Percentiles rank a stretch among this genome's conserved stretches.
Evolutionary conservation across 106 monocot species (phyloP).

Genomic region (Dioscorea alata): DNA sequence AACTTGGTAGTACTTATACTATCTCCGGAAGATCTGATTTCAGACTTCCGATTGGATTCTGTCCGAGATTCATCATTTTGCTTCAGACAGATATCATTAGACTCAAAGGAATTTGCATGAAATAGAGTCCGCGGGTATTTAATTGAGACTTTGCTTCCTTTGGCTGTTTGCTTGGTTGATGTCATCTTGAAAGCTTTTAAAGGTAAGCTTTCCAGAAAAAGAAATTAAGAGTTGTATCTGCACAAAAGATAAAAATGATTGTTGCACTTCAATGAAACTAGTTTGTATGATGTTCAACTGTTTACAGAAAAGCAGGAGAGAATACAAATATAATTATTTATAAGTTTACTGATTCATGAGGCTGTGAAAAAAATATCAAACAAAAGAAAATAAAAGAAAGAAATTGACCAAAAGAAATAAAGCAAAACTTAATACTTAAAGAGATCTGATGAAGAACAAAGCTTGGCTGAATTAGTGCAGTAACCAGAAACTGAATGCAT

Average conservation of each 20-base stretch:
- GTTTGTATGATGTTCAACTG: too few relatives aligned
- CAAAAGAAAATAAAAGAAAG: too few relatives aligned
- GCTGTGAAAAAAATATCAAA: too few relatives aligned
- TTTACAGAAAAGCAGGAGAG: too few relatives aligned
- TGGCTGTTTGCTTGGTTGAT: slow-evolving; percentile 18
- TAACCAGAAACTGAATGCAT: too few relatives aligned
- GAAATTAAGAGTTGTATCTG: background rate
- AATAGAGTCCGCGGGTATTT: slow-evolving; percentile 44
- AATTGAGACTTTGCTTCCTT: slow-evolving; percentile 31
- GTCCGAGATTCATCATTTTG: slow-evolving; percentile 3
- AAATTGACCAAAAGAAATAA: too few relatives aligned
- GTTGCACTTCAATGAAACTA: too few relatives aligned
- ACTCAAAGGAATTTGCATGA: slow-evolving; percentile 23
- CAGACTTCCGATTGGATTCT: slow-evolving; percentile 7
- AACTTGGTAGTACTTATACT: slow-evolving; percentile 52
- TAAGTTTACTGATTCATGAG: too few relatives aligned
- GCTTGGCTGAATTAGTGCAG: too few relatives aligned
- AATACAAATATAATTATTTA: too few relatives aligned
- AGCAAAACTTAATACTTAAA: too few relatives aligned
- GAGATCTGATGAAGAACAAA: too few relatives aligned
- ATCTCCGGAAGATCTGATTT: slow-evolving; percentile 12
- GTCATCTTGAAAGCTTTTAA: slow-evolving; percentile 26
- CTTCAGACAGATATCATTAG: slow-evolving; percentile 6
- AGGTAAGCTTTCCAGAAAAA: background rate
- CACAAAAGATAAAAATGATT: background rate